Percentiles rank a stretch among this genome's conserved stretches.
These are phyloP conservation scores for Hymenoscyphus occultus DNA, from an alignment of 2,329 filamentous ascomycete species.

Conservation along the genomic window DNA sequence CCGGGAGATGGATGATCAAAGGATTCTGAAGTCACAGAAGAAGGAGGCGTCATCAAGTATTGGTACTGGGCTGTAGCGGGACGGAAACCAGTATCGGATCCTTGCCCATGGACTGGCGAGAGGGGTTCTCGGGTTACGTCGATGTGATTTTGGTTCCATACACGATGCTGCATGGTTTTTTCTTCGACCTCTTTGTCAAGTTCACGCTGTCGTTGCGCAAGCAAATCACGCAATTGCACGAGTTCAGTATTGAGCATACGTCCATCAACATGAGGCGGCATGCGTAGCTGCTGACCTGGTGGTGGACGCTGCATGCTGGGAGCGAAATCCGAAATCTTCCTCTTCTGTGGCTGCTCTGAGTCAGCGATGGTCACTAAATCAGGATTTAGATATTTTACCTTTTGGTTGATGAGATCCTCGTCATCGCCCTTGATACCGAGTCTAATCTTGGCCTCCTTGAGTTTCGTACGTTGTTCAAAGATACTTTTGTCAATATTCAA, in stretches of 20 bases:
- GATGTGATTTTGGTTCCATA: conserved; percentile 88
- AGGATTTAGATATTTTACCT: conserved; percentile 56
- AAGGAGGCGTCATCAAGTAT: conserved; percentile 64
- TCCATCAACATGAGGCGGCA: conserved; percentile 67
- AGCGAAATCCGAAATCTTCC: conserved; percentile 58
- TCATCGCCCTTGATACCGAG: conserved; percentile 89
- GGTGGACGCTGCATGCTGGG: conserved; percentile 54
- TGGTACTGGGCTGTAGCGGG: conserved; percentile 67
- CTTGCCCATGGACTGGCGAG: conserved; percentile 69
- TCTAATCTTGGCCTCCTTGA: conserved; percentile 86
- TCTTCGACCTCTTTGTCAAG: conserved; percentile 79
- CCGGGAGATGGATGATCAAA: conserved; percentile 36
- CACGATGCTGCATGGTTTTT: conserved; percentile 82
- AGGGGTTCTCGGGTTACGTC: conserved; percentile 85
- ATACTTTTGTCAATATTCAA: conserved; percentile 72
- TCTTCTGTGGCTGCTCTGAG: conserved; percentile 61
- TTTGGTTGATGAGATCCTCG: conserved; percentile 85
- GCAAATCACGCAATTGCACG: conserved; percentile 69
- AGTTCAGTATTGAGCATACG: conserved; percentile 76
- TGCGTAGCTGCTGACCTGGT: conserved; percentile 60
- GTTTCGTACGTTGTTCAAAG: conserved; percentile 76
- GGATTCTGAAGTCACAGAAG: conserved; percentile 39
- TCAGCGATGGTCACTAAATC: conserved; percentile 25
- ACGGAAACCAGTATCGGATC: conserved; percentile 62
- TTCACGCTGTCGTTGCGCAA: conserved; percentile 77